phyloP scores from a whole-genome alignment of 768 basidiomycete genomes.

The Dacryopinax spathularia region DNA sequence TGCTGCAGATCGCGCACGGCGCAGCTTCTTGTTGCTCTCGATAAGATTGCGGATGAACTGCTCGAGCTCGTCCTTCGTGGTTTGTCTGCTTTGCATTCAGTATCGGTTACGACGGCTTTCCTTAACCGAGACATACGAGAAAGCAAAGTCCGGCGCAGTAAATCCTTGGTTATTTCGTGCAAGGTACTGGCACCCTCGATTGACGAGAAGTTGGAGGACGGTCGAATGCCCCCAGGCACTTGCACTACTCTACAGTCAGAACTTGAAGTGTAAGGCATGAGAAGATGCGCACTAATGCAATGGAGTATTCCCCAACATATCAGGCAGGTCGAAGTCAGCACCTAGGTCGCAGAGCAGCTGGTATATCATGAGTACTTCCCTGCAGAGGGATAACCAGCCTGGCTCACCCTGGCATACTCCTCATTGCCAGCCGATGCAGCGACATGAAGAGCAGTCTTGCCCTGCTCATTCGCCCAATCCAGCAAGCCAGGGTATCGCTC shows the following conservation, averaged over 20 bases:
- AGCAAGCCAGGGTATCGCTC: slow-evolving; percentile 76
- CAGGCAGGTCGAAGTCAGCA: slow-evolving; percentile 78
- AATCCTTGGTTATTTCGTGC: slow-evolving; percentile 84
- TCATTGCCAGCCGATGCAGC: slow-evolving; percentile 82
- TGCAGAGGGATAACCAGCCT: too few relatives aligned
- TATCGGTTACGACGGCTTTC: slow-evolving; percentile 13
- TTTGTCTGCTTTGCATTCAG: slow-evolving; percentile 34
- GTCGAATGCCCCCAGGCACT: slow-evolving; percentile 78
- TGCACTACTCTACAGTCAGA: slow-evolving; percentile 41
- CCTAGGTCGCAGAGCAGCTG: slow-evolving; percentile 85
- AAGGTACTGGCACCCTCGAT: slow-evolving; percentile 70
- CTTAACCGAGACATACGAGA: slow-evolving; percentile 42
- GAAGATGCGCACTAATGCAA: slow-evolving; percentile 68
- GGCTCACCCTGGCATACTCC: slow-evolving; percentile 68
- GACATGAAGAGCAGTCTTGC: slow-evolving; percentile 81
- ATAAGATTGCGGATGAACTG: slow-evolving; percentile 67
- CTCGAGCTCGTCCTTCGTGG: slow-evolving; percentile 61
- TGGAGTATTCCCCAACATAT: slow-evolving; percentile 83
- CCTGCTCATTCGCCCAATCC: slow-evolving; percentile 84
- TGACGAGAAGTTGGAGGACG: slow-evolving; percentile 75
- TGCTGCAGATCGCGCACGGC: neutral
- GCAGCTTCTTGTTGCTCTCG: slow-evolving; percentile 47
- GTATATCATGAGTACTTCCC: too few relatives aligned
- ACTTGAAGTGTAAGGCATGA: slow-evolving; percentile 8
- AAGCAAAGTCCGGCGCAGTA: slow-evolving; percentile 85